Percentiles rank a stretch among this genome's conserved stretches.
These are phyloP conservation scores for Apiotrichum akiyoshidainum DNA, from an alignment of 1,284 basidiomycete genomes.

Conservation along the genomic window DNA sequence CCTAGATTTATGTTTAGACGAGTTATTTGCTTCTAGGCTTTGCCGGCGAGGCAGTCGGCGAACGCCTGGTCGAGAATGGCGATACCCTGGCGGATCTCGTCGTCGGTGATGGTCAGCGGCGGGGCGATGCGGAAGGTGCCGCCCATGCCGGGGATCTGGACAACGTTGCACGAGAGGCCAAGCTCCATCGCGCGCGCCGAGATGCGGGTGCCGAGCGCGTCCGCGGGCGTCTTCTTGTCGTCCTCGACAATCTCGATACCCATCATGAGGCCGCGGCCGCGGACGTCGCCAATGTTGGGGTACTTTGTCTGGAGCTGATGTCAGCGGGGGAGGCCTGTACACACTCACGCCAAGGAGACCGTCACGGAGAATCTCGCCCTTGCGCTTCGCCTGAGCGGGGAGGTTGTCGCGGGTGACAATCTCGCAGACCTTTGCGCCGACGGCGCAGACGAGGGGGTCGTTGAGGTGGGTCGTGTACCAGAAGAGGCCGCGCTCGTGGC, in stretches of 20 bases:
- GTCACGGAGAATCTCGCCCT: constrained; percentile 56
- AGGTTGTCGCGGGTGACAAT: constrained; percentile 58
- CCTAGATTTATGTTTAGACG: no score
- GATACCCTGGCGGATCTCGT: constrained; percentile 59
- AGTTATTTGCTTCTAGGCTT: not conserved
- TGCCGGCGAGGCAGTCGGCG: constrained; percentile 1
- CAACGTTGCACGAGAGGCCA: constrained; percentile 62
- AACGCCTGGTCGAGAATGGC: constrained; percentile 60
- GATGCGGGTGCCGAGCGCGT: constrained; percentile 46
- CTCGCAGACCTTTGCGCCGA: constrained; percentile 67
- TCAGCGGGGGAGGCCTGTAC: not conserved
- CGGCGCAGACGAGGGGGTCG: constrained; percentile 38
- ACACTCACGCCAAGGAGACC: constrained; percentile 19
- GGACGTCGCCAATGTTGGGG: constrained; percentile 67
- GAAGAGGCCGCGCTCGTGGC: constrained; percentile 50
- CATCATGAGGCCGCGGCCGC: constrained; percentile 74
- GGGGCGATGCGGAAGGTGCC: constrained; percentile 61
- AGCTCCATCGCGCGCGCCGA: constrained; percentile 70
- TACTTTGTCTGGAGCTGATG: constrained; percentile 49
- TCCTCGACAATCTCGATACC: constrained; percentile 70
- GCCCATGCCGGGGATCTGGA: constrained; percentile 49
- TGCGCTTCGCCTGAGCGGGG: constrained; percentile 19
- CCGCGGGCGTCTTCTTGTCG: constrained; percentile 28
- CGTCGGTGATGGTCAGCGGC: constrained; percentile 61
- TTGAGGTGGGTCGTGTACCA: constrained; percentile 41